Evolutionary conservation across 306 rosid genomes (phyloP), one percentile per base, ranked within the genome.

Genomic region (Nissolia schottii): DNA sequence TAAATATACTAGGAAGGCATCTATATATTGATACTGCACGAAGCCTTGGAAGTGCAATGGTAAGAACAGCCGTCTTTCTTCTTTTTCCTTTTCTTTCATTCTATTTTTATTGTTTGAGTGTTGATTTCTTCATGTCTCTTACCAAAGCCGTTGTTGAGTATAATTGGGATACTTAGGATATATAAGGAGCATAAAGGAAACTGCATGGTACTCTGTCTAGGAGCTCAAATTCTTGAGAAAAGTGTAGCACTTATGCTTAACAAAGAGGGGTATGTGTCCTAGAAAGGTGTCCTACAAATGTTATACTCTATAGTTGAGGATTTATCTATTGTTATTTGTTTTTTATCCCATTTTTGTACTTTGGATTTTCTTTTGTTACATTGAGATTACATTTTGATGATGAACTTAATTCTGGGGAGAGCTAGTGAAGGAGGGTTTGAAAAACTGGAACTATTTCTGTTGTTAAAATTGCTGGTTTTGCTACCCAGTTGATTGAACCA

Each of bases 1-100:
- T 95, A 86, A 95, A 95, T 75, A 91, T 95, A 80, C 74, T 95
- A 70, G 99, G 96, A 80, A 86, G 97, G 80, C 91, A 91, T 89
- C 73, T 95, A 77, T 95, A 95, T 76, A 85, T 95, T 59, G 89
- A 91, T 55, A 89, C 90, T 46, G 99, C 99, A 31, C 87, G 89
- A 55, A 87, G 83, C 74, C 76, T 91, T 74, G 96, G 79, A 83
- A 81, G 63, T 75, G 50, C 71, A 54, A 67, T 69, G 74, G 99
- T 95, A 79, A 82, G 86, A 58, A 70, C 40, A 54, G 35, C 62
- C 29, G 31, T 53, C 57, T 79, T 81, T 85, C 13, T 22, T 64
- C 23, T 19, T 25, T 67, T 25, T 3, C 51, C 6, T 70, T 40
- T 50, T 67, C 1, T 49, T 49, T 45, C n/a, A n/a, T n/a, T 51